Percentiles rank a stretch among this genome's conserved stretches.
phyloP scores from a whole-genome alignment of 1,139 yeast genomes.

The Taphrina betulina region DNA sequence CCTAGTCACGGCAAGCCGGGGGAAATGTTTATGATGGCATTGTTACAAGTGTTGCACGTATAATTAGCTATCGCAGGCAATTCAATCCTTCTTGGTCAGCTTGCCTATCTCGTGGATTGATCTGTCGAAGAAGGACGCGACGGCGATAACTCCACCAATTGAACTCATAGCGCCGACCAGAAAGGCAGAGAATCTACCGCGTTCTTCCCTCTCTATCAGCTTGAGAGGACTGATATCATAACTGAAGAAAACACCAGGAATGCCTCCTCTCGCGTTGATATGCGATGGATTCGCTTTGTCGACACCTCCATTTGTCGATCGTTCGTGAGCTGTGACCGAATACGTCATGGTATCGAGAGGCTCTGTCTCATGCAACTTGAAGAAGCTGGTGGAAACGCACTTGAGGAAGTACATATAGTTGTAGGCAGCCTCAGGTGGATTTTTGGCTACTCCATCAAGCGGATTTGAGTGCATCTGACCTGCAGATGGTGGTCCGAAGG shows the following conservation, averaged over 20 bases:
- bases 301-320: slow-evolving; percentile 80
- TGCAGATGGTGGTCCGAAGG: slow-evolving; percentile 70
- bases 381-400: slow-evolving; percentile 87
- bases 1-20: too few species aligned
- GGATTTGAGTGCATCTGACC: slow-evolving; percentile 56
- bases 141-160: slow-evolving; percentile 89
- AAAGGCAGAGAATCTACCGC: slow-evolving; percentile 74
- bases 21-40: too few species aligned
- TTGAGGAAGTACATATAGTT: slow-evolving; percentile 76
- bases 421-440: slow-evolving; percentile 52
- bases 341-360: slow-evolving; percentile 83
- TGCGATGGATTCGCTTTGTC: slow-evolving; percentile 91
- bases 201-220: slow-evolving; percentile 79
- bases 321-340: slow-evolving; percentile 83
- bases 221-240: slow-evolving; percentile 93
- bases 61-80: too few species aligned
- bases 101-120: slow-evolving; percentile 87
- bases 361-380: slow-evolving; percentile 53
- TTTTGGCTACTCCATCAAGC: slow-evolving; percentile 56
- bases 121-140: slow-evolving; percentile 83
- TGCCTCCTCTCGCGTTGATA: slow-evolving; percentile 78
- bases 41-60: too few species aligned
- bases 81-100: slow-evolving; percentile 55
- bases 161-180: slow-evolving; percentile 81
- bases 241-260: slow-evolving; percentile 82